These are phyloP conservation scores for Wallacemonas sp. DNA, from an alignment of 208 protist genomes.

Conservation along the genomic window DNA sequence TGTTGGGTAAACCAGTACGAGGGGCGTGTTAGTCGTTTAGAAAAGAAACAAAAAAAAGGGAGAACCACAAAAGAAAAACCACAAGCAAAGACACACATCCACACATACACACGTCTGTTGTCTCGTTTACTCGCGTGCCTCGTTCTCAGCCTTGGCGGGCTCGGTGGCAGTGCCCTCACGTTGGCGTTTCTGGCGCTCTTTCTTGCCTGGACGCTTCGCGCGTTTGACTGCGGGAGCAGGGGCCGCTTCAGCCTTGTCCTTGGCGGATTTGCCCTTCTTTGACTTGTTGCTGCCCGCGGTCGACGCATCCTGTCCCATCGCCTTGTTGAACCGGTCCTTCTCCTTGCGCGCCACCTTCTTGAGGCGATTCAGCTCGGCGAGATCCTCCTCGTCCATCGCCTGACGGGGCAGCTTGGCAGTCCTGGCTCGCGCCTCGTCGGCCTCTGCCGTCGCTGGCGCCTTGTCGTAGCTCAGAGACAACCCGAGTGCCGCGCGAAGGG, in stretches of 20 bases:
- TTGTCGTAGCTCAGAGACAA: slow-evolving; percentile 56
- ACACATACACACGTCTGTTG: too few species aligned
- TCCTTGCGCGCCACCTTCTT: slow-evolving; percentile 35
- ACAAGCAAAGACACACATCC: too few species aligned
- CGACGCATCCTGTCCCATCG: not conserved
- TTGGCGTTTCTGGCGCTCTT: slow-evolving; percentile 57
- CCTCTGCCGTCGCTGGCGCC: not conserved
- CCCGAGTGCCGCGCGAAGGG: slow-evolving; percentile 41
- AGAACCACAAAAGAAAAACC: not conserved
- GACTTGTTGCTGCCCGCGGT: not conserved
- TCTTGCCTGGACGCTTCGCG: slow-evolving; percentile 39
- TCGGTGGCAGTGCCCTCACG: too few species aligned
- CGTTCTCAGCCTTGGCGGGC: too few species aligned
- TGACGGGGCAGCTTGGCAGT: slow-evolving; percentile 20
- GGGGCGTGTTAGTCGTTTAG: too few species aligned
- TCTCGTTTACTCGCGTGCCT: too few species aligned
- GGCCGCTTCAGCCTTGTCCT: slow-evolving; percentile 1
- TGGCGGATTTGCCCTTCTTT: slow-evolving; percentile 8
- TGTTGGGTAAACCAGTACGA: too few species aligned
- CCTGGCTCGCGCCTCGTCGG: slow-evolving; percentile 11
- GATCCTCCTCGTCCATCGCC: slow-evolving; percentile 44
- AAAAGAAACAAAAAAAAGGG: not conserved
- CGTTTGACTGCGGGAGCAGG: slow-evolving; percentile 11
- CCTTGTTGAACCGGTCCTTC: slow-evolving; percentile 7
- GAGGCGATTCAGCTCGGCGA: slow-evolving; percentile 32